Conservation (phyloP, 2,329 filamentous ascomycete genomes). For the Didymosphaeria variabile region DNA sequence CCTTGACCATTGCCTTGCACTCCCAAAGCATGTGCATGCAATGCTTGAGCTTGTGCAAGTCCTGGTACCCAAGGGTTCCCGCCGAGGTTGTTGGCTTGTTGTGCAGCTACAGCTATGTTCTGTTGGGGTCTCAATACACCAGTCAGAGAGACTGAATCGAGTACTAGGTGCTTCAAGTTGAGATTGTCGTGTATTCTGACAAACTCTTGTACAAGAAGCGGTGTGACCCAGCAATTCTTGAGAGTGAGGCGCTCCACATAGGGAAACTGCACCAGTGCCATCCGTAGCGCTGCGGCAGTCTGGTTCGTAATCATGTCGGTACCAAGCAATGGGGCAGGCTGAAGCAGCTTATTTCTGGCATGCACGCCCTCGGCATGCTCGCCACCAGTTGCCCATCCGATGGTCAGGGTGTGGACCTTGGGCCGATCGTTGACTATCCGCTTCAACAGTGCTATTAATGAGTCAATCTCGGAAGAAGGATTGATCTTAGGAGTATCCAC, state of each 20-base stretch:
- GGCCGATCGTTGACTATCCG: constrained; percentile 58
- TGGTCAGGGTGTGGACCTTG: constrained; percentile 66
- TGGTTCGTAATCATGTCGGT: constrained; percentile 22
- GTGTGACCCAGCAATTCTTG: constrained; percentile 74
- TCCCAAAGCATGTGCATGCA: constrained; percentile 15
- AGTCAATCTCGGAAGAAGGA: constrained; percentile 61
- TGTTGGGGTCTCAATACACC: constrained; percentile 29
- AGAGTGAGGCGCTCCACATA: constrained; percentile 68
- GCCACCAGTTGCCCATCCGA: constrained; percentile 74
- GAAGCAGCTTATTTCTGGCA: constrained; percentile 68
- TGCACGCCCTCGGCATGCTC: constrained; percentile 70
- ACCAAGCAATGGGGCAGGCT: constrained; percentile 67
- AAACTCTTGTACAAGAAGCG: constrained; percentile 64
- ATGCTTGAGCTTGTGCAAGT: constrained; percentile 12
- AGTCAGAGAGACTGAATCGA: constrained; percentile 73
- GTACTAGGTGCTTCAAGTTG: constrained; percentile 62
- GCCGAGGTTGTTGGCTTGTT: background rate
- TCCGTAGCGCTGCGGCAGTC: constrained; percentile 22
- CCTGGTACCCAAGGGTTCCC: constrained; percentile 1
- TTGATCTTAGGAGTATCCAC: constrained; percentile 60
- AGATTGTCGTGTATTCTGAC: constrained; percentile 59
- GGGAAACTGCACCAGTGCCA: constrained; percentile 61
- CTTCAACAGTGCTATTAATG: constrained; percentile 64
- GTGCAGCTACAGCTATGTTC: constrained; percentile 14
- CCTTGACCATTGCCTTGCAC: constrained; percentile 25